phyloP scores from a whole-genome alignment of 2,329 filamentous ascomycete species.

The Colletotrichum trifolii region DNA sequence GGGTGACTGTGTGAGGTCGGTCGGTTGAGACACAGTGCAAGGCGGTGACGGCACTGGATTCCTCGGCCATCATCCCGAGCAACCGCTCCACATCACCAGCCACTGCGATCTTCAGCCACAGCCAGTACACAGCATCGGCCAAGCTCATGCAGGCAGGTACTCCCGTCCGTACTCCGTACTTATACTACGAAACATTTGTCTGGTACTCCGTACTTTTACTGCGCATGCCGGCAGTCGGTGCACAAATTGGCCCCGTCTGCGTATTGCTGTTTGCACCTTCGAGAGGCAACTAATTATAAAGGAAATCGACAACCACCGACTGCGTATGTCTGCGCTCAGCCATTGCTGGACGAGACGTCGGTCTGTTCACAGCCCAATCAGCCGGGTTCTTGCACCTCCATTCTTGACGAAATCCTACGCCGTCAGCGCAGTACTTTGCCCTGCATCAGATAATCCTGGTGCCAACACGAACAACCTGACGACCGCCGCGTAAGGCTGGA shows the following conservation, averaged over 20 bases:
- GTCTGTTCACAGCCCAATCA: not conserved
- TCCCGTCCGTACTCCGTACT: not conserved
- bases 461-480: not conserved
- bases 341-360: not conserved
- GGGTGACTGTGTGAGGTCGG: constrained; percentile 21
- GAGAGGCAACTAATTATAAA: not conserved
- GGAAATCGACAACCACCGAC: not conserved
- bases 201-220: too few species aligned
- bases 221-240: too few species aligned
- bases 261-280: too few species aligned
- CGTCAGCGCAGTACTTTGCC: constrained; percentile 1
- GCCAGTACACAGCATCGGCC: not conserved
- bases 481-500: not conserved
- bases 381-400: not conserved
- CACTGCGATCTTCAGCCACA: not conserved
- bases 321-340: constrained; percentile 5
- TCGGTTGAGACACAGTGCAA: constrained; percentile 12
- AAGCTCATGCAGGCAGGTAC: not conserved
- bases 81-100: not conserved
- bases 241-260: too few species aligned
- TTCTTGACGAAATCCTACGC: constrained; percentile 14
- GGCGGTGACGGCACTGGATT: constrained; percentile 1
- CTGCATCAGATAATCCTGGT: not conserved
- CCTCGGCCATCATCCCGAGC: not conserved
- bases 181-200: not conserved